Conservation (phyloP, 179 eudicot genomes). For the Sideroxylon spinosum region DNA sequence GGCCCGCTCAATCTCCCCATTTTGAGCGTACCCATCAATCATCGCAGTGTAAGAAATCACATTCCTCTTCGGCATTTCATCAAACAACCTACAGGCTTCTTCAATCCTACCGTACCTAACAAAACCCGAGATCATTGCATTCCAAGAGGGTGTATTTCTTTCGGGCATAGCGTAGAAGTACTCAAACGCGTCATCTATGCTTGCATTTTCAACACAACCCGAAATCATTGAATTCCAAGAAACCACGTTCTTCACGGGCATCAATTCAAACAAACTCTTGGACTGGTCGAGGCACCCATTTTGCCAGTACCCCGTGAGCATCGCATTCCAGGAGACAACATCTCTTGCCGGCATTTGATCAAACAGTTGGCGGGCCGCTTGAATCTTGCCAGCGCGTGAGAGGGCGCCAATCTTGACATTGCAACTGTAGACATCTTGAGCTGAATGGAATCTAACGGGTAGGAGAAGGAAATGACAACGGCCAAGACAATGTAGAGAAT, state of each 20-base stretch:
- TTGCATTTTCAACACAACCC: constrained; percentile 28
- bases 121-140: constrained; percentile 40
- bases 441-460: constrained; percentile 11
- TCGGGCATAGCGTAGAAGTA: constrained; percentile 30
- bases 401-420: constrained; percentile 30
- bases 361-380: constrained; percentile 36
- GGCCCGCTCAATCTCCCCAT: constrained; percentile 27
- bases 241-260: constrained; percentile 32
- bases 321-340: constrained; percentile 35
- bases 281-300: constrained; percentile 27
- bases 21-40: constrained; percentile 37
- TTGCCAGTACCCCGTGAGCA: constrained; percentile 35
- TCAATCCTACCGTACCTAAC: constrained; percentile 26
- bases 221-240: constrained; percentile 42
- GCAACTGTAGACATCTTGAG: constrained; percentile 16
- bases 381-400: constrained; percentile 22
- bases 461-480: constrained; percentile 11
- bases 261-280: constrained; percentile 22
- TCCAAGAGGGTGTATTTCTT: constrained; percentile 41
- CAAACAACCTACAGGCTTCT: constrained; percentile 33
- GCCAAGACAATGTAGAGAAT: not conserved
- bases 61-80: constrained; percentile 27
- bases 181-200: constrained; percentile 29
- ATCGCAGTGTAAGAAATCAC: constrained; percentile 34
- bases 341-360: constrained; percentile 34